A percentile compares a stretch with the other conserved stretches of the same genome.
phyloP scores from a whole-genome alignment of 805 yeast genomes.

The Metschnikowia arizonensis region DNA sequence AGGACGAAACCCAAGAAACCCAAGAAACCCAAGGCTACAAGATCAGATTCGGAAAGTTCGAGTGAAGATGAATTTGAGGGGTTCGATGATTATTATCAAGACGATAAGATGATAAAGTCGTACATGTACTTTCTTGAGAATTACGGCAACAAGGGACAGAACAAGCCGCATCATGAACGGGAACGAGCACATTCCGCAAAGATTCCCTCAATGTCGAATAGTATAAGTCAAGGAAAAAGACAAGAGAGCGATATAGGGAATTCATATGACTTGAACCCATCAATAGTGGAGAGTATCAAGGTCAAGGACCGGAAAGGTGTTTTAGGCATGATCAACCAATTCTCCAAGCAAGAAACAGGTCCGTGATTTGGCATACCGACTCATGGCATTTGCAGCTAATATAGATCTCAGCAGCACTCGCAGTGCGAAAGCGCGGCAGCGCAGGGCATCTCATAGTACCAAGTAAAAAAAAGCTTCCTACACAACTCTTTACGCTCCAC shows the following conservation, averaged over 20 bases:
- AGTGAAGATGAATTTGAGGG: constrained; percentile 22
- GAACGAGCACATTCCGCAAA: neutral
- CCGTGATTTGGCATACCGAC: constrained; percentile 11
- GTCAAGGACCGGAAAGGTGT: constrained; percentile 49
- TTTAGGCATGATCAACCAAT: constrained; percentile 76
- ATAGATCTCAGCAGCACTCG: neutral
- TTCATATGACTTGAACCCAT: constrained; percentile 25
- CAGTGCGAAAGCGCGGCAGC: constrained; percentile 1
- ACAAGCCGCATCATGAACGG: neutral
- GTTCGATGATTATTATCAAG: constrained; percentile 46
- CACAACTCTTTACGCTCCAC: no score
- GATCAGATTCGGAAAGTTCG: constrained; percentile 15
- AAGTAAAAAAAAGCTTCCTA: neutral
- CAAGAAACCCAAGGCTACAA: constrained; percentile 11
- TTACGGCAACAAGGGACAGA: constrained; percentile 44
- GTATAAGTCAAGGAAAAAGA: neutral
- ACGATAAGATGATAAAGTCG: constrained; percentile 89
- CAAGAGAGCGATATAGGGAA: constrained; percentile 21
- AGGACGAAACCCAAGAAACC: neutral
- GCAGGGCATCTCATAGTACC: constrained; percentile 6
- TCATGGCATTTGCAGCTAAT: constrained; percentile 1
- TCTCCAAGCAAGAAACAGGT: constrained; percentile 52
- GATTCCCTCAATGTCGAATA: neutral
- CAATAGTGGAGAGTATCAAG: constrained; percentile 29
- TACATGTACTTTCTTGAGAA: constrained; percentile 84